Base-by-base conservation (phyloP, 257 asterid genomes). In the Catharanthus roseus region DNA sequence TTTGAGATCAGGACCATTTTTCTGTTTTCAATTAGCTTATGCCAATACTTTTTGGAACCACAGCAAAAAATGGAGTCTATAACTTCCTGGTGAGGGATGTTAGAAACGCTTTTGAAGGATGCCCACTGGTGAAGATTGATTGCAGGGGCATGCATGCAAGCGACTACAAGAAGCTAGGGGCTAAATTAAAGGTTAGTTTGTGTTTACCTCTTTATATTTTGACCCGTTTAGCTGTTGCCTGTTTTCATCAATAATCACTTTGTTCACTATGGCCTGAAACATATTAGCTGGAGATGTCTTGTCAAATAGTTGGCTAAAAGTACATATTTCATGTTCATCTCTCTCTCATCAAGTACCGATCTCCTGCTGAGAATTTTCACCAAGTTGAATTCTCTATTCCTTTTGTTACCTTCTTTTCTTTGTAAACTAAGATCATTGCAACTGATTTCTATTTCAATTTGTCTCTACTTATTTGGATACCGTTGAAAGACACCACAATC, bases 91-190 rank as follows among this genome's bases (percentile, higher is more conserved):
- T 88, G 81, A 86, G 82, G 82, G 99, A 95, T 45, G 99, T 89
- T 74, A 87, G 96, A 81, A 77, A 76, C 55, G 97, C 97, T 53
- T 95, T 95, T 68, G 97, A 95, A 87, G 99, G 93, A 62, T 95
- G 89, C 11, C 78, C 79, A 51, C 55, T 95, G 80, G 99, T 86
- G 82, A 91, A 85, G 85, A 81, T 95, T 60, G 96, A 95, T 72
- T 95, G 99, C 87, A 86, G 76, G 86, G 99, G 99, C 70, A 64
- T 95, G 89, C 87, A 88, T 33, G 81, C 99, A 34, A 91, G 97
- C 78, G 99, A 95, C 77, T 95, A 95, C 83, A 95, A 95, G 86
- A 91, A 88, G 86, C 33, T 95, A 12, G 99, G 99, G 56, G 99
- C 97, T 67, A 95, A 95, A 83, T 85, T 95, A 58, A 93, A 86